A percentile compares a stretch with the other conserved stretches of the same genome.
Conservation (phyloP, 306 rosid genomes). For the Lablab purpureus region DNA sequence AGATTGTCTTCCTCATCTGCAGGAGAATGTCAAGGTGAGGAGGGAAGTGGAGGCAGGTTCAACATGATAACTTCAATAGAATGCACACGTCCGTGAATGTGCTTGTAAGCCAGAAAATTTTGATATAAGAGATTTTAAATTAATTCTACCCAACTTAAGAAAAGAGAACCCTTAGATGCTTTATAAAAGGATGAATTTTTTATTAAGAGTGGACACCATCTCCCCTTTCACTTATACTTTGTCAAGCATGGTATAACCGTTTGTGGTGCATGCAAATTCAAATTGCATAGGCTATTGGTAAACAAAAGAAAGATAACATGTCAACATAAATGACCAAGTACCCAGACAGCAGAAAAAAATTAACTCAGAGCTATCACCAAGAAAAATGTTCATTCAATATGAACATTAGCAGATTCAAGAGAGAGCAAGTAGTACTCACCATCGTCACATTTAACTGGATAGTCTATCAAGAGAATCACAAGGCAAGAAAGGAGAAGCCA, state of each 20-base stretch:
- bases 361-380: not conserved
- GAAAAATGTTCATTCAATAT: not conserved
- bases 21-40: conserved; percentile 30
- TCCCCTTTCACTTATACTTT: not conserved
- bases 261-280: not conserved
- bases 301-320: not conserved
- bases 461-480: conserved; percentile 52
- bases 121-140: not conserved
- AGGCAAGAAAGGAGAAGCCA: conserved; percentile 53
- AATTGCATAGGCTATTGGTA: not conserved
- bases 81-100: not conserved
- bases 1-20: conserved; percentile 77
- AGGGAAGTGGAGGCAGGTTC: conserved; percentile 33
- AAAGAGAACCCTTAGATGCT: not conserved
- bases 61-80: conserved; percentile 2
- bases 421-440: conserved; percentile 50
- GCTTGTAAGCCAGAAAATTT: not conserved
- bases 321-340: not conserved
- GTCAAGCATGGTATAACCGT: not conserved
- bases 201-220: not conserved
- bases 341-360: not conserved
- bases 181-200: not conserved
- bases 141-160: not conserved
- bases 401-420: conserved; percentile 6
- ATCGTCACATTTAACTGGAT: conserved; percentile 57